Evolutionary conservation across 1,139 yeast genomes (phyloP).

Genomic region (Yamadazyma dushanensis): DNA sequence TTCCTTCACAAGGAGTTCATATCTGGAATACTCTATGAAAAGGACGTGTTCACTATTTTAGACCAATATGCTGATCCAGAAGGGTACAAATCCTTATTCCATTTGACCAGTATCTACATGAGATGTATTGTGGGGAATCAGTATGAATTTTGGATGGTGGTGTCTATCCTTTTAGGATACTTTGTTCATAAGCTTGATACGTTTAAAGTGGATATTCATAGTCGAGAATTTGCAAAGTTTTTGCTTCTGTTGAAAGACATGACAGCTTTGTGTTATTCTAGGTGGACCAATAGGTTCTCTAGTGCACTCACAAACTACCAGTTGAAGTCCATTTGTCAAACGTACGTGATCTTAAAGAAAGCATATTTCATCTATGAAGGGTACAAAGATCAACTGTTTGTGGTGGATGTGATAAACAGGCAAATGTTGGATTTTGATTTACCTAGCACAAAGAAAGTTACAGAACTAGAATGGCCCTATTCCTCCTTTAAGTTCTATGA

Average conservation of each 20-base stretch:
- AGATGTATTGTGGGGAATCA: slow-evolving; percentile 22
- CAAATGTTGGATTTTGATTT: slow-evolving; percentile 20
- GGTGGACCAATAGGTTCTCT: slow-evolving; percentile 13
- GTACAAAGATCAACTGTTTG: slow-evolving; percentile 27
- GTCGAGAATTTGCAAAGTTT: slow-evolving; percentile 22
- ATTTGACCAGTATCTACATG: slow-evolving; percentile 31
- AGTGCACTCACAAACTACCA: slow-evolving; percentile 16
- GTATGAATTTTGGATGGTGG: slow-evolving; percentile 30
- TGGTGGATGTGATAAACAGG: slow-evolving; percentile 16
- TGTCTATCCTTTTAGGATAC: slow-evolving; percentile 25
- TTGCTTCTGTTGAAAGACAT: slow-evolving; percentile 23
- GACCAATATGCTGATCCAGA: slow-evolving; percentile 25
- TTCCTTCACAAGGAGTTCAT: slow-evolving; percentile 30
- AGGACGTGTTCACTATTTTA: slow-evolving; percentile 20
- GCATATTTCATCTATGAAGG: slow-evolving; percentile 31
- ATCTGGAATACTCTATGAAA: slow-evolving; percentile 23
- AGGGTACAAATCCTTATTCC: slow-evolving; percentile 26
- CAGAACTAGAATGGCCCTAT: slow-evolving; percentile 11
- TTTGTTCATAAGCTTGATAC: slow-evolving; percentile 17
- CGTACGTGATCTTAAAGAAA: slow-evolving; percentile 16
- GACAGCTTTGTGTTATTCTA: slow-evolving; percentile 12
- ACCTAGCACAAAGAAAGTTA: slow-evolving; percentile 11
- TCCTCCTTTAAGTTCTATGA: slow-evolving; percentile 13
- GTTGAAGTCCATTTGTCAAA: slow-evolving; percentile 14
- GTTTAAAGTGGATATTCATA: slow-evolving; percentile 21